Evolutionary conservation across 768 basidiomycete species (phyloP), one percentile per base, ranked within the genome.

Genomic region (Leucocoprinus sp.): DNA sequence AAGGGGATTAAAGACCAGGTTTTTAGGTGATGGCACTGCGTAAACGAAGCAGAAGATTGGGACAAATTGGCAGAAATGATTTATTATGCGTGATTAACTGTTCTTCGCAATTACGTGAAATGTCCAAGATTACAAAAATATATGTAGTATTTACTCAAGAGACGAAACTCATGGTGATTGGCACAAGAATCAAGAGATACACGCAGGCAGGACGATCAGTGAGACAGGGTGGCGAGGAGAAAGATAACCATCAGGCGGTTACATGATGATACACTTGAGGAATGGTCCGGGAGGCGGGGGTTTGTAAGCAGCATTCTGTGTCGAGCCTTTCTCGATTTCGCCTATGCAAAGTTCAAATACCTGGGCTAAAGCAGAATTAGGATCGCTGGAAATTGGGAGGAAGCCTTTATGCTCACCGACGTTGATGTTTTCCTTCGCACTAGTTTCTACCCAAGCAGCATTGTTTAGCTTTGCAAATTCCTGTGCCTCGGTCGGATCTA

Each of bases 361-460:
- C 55, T 80, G 75, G 55, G 66, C 83, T 87, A 43, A 9, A 50
- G 38, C 9, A 21, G 15, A 45, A 44, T 28, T 14, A 31, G 24
- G 34, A 31, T 39, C 35, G 24, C 29, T 34, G n/a, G 27, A 26
- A 6, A 37, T 33, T 34, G 40, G 24, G 19, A 33, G 18, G 37
- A 23, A n/a, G 29, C 9, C 18, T 37, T 37, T 19, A 45, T 22
- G 42, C 88, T 64, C 51, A 90, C 89, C 75, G 56, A 93, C 80
- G 62, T 93, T 91, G 60, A 76, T 60, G 55, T 92, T 84, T 50
- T 73, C 72, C 69, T 86, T 84, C 31, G 91, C 86, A 54, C 84
- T 88, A 4, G 88, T 87, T 68, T 93, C 91, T 23, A 90, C 71
- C 76, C 83, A 93, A 5, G 82, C 83, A 3, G 85, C 80, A 34